Evolutionary conservation across 2,329 filamentous ascomycete species (phyloP), one percentile per base, ranked within the genome.

Genomic region (Talaromyces sp.): DNA sequence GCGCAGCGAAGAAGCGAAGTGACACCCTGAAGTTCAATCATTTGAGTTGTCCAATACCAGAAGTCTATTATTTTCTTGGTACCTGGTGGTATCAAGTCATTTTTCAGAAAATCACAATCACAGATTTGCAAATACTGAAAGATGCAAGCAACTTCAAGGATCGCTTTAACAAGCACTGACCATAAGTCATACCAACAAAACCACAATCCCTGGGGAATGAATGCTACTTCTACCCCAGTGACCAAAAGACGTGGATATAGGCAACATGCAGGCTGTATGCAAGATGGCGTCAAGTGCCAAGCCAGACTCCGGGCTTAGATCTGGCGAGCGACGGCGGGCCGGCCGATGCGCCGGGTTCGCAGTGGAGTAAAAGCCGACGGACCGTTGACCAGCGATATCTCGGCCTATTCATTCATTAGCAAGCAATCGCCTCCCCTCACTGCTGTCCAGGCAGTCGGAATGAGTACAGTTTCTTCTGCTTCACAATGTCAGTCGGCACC

Each of bases 401-500:
- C 19, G 15, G 39, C 39, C 7, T 7, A 7, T 42, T n/a, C 17
- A 19, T 44, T 47, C 9, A 47, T 47, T 47, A 47, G 8, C 44
- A 25, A 47, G 42, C 42, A 19, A 25, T 11, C 17, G 6, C 17
- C 33, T 36, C 33, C 33, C 36, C 36, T n/a, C 36, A n/a, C 36
- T 39, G 22, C 44, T 47, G 44, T 10, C 44, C 44, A 47, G 19
- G 39, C 55, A 17, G 58, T 44, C 60, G 60, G 60, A 62, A 62
- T 62, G 56, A 49, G 42, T 51, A 55, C 36, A 51, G 58, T 39
- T 8, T 30, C 32, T 28, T n/a, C n/a, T 22, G 36, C 32, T 47
- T 47, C 56, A 62, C 42, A 58, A 62, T 62, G 60, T 55, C 52
- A 58, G 56, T 58, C 30, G 60, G 56, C 56, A 62, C 56, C 55